Percentiles rank a stretch among this genome's conserved stretches.
Conservation (phyloP, 2,329 filamentous ascomycete genomes). For the Ophiocordyceps camponoti-leonardi region DNA sequence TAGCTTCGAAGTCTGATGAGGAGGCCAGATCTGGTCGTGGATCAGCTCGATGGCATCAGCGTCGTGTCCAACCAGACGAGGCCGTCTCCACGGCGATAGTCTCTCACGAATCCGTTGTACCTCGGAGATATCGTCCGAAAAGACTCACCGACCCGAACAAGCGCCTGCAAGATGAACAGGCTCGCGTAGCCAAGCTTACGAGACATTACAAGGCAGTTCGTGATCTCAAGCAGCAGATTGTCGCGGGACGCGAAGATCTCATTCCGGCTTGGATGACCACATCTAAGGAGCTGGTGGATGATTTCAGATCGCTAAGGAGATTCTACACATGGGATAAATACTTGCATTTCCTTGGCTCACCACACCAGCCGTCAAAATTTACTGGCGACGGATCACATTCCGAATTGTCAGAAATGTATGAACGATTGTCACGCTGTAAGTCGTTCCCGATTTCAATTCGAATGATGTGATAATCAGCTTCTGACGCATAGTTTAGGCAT, state of each 20-base stretch:
- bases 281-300: constrained; percentile 41
- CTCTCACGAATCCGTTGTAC: constrained; percentile 6
- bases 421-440: constrained; percentile 36
- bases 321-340: constrained; percentile 54
- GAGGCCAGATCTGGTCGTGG: background rate
- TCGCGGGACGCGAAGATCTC: constrained; percentile 25
- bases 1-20: background rate
- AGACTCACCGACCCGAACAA: constrained; percentile 26
- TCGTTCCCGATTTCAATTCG: constrained; percentile 3
- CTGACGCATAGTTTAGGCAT: constrained; percentile 5
- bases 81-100: background rate
- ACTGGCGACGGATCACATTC: constrained; percentile 15
- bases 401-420: constrained; percentile 36
- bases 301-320: constrained; percentile 44
- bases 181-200: constrained; percentile 19
- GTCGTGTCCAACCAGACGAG: background rate
- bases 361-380: constrained; percentile 7
- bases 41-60: background rate
- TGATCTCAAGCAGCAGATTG: constrained; percentile 22
- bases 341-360: constrained; percentile 33
- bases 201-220: constrained; percentile 26
- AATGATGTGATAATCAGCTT: background rate
- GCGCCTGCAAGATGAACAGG: constrained; percentile 25
- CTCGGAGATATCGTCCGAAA: constrained; percentile 26
- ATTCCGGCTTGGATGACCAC: constrained; percentile 37